A percentile compares a stretch with the other conserved stretches of the same genome.
These are phyloP conservation scores for Ottelia alismoides DNA, from an alignment of 106 monocot genomes.

Conservation along the genomic window DNA sequence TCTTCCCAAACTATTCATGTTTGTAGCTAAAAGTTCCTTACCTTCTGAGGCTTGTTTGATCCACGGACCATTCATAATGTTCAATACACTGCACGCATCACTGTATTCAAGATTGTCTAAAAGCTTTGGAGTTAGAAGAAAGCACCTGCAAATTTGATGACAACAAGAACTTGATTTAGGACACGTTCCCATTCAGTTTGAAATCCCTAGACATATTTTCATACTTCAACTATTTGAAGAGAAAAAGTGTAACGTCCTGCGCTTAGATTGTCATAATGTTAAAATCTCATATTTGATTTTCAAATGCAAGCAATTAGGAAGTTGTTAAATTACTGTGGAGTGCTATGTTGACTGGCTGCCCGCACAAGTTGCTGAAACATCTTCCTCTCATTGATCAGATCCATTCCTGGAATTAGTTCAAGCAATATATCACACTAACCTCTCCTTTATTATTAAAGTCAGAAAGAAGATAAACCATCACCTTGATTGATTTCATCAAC, in stretches of 20 bases:
- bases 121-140: constrained; percentile 87
- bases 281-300: no score
- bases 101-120: constrained; percentile 92
- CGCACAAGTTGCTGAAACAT: constrained; percentile 99
- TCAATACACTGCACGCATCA: constrained; percentile 87
- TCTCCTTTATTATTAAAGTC: no score
- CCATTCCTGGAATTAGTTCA: constrained; percentile 59
- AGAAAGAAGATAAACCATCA: not conserved
- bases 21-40: constrained; percentile 4
- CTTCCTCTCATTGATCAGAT: constrained; percentile 94
- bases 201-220: no score
- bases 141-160: constrained; percentile 43
- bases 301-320: no score
- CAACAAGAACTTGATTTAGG: not conserved
- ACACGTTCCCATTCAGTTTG: no score
- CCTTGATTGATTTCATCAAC: constrained; percentile 99
- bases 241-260: not conserved
- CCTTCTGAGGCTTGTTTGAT: constrained; percentile 82
- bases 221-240: not conserved
- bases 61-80: constrained; percentile 99
- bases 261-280: not conserved
- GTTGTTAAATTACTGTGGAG: constrained; percentile 64
- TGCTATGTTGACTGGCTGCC: constrained; percentile 81
- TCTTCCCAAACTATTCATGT: no score
- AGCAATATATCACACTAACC: not conserved